A percentile compares a stretch with the other conserved stretches of the same genome.
Evolutionary conservation across 2,329 filamentous ascomycete genomes (phyloP).

Genomic region (Xylaria sp.): DNA sequence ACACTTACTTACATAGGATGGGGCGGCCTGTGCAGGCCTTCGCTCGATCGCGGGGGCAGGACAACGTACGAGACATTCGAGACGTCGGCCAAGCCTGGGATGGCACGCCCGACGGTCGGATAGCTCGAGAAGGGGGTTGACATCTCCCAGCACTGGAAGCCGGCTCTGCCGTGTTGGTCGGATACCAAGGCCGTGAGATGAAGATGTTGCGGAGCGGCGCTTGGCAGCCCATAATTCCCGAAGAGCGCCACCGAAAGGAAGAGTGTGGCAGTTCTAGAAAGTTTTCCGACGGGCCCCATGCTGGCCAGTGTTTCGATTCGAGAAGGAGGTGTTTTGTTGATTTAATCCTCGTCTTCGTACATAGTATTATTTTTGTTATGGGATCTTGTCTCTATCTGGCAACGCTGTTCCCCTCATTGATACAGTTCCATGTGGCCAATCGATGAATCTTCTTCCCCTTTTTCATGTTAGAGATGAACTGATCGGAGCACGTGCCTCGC

Average conservation of each 20-base stretch:
- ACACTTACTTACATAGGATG: constrained; percentile 22
- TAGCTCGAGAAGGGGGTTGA: constrained; percentile 9
- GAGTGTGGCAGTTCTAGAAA: too few species aligned
- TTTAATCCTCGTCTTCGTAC: too few species aligned
- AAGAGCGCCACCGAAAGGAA: not conserved
- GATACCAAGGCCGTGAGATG: constrained; percentile 11
- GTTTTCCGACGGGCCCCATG: too few species aligned
- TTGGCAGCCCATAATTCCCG: not conserved
- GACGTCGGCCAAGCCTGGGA: constrained; percentile 8
- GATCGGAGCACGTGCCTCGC: too few species aligned
- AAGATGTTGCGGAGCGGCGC: not conserved
- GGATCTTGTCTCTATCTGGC: too few species aligned
- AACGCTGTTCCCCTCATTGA: too few species aligned
- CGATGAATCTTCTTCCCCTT: too few species aligned
- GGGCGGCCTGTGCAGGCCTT: constrained; percentile 19
- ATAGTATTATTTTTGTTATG: too few species aligned
- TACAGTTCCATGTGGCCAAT: too few species aligned
- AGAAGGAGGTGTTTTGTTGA: too few species aligned
- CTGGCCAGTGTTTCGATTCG: too few species aligned
- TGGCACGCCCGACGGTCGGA: constrained; percentile 15
- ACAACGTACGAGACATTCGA: constrained; percentile 23
- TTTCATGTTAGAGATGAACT: too few species aligned
- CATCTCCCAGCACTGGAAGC: constrained; percentile 18
- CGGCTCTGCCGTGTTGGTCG: constrained; percentile 9
- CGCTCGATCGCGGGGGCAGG: constrained; percentile 14